A percentile compares a stretch with the other conserved stretches of the same genome.
phyloP scores from a whole-genome alignment of 108 stramenopile genomes.

The Stephanodiscus minutulus region DNA sequence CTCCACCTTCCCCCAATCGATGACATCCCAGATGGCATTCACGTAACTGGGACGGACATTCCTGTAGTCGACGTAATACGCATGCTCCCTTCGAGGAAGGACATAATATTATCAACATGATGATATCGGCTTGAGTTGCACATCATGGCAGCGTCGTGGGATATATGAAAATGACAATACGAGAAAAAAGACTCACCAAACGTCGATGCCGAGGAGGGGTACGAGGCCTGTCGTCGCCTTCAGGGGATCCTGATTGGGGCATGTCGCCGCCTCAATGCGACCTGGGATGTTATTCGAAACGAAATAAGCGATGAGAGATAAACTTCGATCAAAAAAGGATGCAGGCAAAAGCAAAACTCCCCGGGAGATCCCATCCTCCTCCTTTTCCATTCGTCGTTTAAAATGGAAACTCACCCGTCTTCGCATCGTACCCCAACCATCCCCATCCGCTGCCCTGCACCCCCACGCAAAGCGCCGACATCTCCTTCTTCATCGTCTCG shows the following conservation, averaged over 20 bases:
- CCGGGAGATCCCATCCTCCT: too few relatives aligned
- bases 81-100: too few relatives aligned
- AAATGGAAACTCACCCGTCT: conserved; percentile 41
- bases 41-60: conserved; percentile 98
- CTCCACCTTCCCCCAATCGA: conserved; percentile 85
- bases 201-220: conserved; percentile 97
- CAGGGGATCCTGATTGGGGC: conserved; percentile 97
- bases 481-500: conserved; percentile 79
- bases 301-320: too few relatives aligned
- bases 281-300: conserved; percentile 17
- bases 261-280: conserved; percentile 82
- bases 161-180: too few relatives aligned
- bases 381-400: neutral
- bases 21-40: conserved; percentile 91
- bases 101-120: too few relatives aligned
- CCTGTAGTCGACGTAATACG: conserved; percentile 93
- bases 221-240: conserved; percentile 96
- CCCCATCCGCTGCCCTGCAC: conserved; percentile 99
- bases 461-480: conserved; percentile 82
- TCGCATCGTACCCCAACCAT: conserved; percentile 94
- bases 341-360: too few relatives aligned
- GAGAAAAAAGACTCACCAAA: too few relatives aligned
- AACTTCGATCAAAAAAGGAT: too few relatives aligned
- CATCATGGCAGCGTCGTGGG: too few relatives aligned
- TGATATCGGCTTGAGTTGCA: too few relatives aligned